Evolutionary conservation across 441 rosid species (phyloP).

Genomic region (Erodium moschatum): DNA sequence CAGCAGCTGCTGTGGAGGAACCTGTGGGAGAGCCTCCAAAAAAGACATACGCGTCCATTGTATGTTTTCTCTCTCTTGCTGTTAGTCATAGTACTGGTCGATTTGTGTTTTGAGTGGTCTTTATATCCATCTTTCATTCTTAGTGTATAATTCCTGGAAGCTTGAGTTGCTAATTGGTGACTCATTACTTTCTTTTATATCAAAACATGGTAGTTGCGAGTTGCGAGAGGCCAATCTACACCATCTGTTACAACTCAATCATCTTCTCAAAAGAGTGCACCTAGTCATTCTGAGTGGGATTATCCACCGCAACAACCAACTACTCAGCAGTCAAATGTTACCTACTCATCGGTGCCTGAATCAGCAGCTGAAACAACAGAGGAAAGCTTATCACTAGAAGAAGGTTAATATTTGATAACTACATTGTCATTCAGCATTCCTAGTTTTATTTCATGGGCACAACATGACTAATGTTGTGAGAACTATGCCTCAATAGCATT

Average conservation of each 20-base stretch:
- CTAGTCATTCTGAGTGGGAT: conserved; percentile 43
- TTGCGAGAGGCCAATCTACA: conserved; percentile 36
- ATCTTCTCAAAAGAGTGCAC: conserved; percentile 30
- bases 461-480: background rate
- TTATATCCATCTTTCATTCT: conserved; percentile 1
- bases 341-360: conserved; percentile 36
- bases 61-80: conserved; percentile 23
- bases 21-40: conserved; percentile 42
- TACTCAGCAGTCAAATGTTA: conserved; percentile 36
- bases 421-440: background rate
- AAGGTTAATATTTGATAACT: conserved; percentile 26
- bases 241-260: conserved; percentile 38
- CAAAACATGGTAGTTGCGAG: conserved; percentile 37
- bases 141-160: background rate
- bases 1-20: conserved; percentile 36
- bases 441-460: too few species aligned
- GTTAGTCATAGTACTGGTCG: background rate
- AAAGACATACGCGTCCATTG: conserved; percentile 66
- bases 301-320: conserved; percentile 27
- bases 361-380: conserved; percentile 51
- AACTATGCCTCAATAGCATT: background rate
- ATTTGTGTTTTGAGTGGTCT: too few species aligned
- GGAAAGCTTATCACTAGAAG: conserved; percentile 45
- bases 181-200: background rate
- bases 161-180: background rate